Base-by-base conservation (phyloP, 345 rosid species). In the Erucastrum elatum region DNA sequence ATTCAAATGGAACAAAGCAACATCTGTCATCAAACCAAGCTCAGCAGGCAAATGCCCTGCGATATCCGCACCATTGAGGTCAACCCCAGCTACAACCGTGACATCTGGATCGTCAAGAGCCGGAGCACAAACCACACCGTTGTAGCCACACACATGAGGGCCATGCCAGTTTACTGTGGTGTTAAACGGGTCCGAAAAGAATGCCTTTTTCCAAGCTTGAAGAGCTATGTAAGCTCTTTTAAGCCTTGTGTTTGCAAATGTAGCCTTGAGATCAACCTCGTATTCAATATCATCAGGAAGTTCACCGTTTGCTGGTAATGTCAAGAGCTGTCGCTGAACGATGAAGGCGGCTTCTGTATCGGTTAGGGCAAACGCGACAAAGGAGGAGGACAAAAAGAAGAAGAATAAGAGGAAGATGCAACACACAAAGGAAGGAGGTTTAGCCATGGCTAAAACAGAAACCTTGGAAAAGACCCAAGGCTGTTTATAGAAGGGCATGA, bases 1-100 rank as follows among this genome's bases (percentile, higher is more conserved):
- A 78, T 92, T 92, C 27, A 94, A 65, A 70, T 94, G 98, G 75
- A 94, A 82, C 70, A 94, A 67, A 0, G 93, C 94, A 8, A 84
- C 31, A 60, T 94, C 98, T 0, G 90, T 83, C 86, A 92, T 17
- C 49, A 88, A 75, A 69, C 95, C 97, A 64, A 93, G 35, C 84
- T 93, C 97, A 0, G 66, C 80, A 0, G 98, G 97, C 59, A 94
- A 83, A 79, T 88, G 88, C 7, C 93, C 98, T 0, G 97, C 98
- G 27, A 94, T 89, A 84, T 94, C 98, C 2, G 92, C 96, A 4
- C 84, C 84, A 29, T 94, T 94, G 15, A 94, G 85, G 65, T 94
- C 98, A 31, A 94, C 49, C 1, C 97, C 94, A 0, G 92, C 94
- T 0, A 94, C 93, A 0, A 89, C 94, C 4, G 12, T 85, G 70